A percentile compares a stretch with the other conserved stretches of the same genome.
Evolutionary conservation across 495 filamentous ascomycete species (phyloP).

Genomic region (Podospora anserina): DNA sequence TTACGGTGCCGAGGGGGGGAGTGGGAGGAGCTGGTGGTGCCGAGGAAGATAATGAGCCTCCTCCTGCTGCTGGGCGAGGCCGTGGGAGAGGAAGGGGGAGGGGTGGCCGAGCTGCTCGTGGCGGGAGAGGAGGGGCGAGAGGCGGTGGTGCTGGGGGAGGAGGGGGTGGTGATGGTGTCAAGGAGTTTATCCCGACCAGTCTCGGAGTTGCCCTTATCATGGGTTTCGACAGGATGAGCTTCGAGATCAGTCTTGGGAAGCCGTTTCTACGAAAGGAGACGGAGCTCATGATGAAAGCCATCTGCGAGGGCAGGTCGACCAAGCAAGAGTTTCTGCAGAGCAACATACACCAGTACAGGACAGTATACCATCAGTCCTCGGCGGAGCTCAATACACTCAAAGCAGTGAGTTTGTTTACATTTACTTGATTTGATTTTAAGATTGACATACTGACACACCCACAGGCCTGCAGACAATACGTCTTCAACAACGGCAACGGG

Average conservation of each 20-base stretch:
- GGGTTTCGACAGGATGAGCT: constrained; percentile 87
- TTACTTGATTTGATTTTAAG: neutral
- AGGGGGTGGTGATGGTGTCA: constrained; percentile 54
- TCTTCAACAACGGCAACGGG: constrained; percentile 33
- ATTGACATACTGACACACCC: constrained; percentile 23
- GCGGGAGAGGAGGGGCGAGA: constrained; percentile 43
- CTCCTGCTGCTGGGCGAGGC: constrained; percentile 36
- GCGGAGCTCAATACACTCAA: constrained; percentile 74
- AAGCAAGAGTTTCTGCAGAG: constrained; percentile 70
- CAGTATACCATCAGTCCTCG: constrained; percentile 74
- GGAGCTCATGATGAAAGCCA: constrained; percentile 91
- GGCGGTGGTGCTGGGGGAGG: constrained; percentile 42
- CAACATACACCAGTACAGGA: constrained; percentile 78
- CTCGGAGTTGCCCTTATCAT: constrained; percentile 87
- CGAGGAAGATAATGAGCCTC: constrained; percentile 31
- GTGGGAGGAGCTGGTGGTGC: constrained; percentile 34
- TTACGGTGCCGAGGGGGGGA: constrained; percentile 52
- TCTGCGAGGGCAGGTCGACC: constrained; percentile 81
- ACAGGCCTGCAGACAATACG: constrained; percentile 49
- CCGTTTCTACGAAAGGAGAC: constrained; percentile 98
- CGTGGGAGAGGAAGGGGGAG: constrained; percentile 35
- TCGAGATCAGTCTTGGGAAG: constrained; percentile 88
- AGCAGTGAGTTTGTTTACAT: constrained; percentile 51
- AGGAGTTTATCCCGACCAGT: constrained; percentile 87
- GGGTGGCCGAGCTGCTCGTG: constrained; percentile 7